These are phyloP conservation scores for Yamagishiella unicocca DNA, from an alignment of 139 green algal species.

Conservation along the genomic window DNA sequence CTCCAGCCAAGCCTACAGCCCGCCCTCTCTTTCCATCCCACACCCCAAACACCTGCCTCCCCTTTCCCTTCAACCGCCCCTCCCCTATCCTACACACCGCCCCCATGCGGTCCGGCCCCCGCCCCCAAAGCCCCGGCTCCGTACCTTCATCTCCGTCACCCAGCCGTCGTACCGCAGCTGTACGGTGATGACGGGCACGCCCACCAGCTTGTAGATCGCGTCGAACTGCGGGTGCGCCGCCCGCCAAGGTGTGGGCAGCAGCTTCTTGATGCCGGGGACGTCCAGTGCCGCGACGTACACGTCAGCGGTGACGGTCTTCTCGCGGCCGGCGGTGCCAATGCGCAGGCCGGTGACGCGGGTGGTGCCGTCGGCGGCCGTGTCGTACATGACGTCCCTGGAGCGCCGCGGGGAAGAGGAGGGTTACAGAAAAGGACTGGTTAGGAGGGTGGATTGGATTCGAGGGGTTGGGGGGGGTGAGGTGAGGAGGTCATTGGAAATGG, in stretches of 20 bases:
- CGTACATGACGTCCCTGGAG: conserved; percentile 90
- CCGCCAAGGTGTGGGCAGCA: conserved; percentile 88
- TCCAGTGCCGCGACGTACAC: conserved; percentile 96
- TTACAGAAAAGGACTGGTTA: background rate
- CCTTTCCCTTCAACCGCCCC: too few relatives aligned
- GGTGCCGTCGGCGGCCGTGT: conserved; percentile 74
- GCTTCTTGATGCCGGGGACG: conserved; percentile 92
- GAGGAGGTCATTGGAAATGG: too few relatives aligned
- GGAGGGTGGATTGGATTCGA: too few relatives aligned
- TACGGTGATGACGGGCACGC: conserved; percentile 98
- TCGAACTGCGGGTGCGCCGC: conserved; percentile 81
- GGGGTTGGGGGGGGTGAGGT: too few relatives aligned
- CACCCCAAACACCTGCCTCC: too few relatives aligned
- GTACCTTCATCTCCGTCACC: conserved; percentile 93
- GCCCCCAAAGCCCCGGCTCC: background rate
- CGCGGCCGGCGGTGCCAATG: conserved; percentile 65
- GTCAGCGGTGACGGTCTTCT: conserved; percentile 84
- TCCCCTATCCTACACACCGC: background rate
- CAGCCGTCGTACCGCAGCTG: conserved; percentile 97
- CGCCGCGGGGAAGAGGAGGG: background rate
- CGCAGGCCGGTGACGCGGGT: conserved; percentile 82
- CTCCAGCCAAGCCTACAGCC: too few relatives aligned
- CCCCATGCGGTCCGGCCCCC: background rate
- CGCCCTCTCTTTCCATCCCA: too few relatives aligned
- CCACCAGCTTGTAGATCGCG: conserved; percentile 88